A percentile compares a stretch with the other conserved stretches of the same genome.
Evolutionary conservation across 768 basidiomycete genomes (phyloP).

Genomic region (Butyriboletus loyo): DNA sequence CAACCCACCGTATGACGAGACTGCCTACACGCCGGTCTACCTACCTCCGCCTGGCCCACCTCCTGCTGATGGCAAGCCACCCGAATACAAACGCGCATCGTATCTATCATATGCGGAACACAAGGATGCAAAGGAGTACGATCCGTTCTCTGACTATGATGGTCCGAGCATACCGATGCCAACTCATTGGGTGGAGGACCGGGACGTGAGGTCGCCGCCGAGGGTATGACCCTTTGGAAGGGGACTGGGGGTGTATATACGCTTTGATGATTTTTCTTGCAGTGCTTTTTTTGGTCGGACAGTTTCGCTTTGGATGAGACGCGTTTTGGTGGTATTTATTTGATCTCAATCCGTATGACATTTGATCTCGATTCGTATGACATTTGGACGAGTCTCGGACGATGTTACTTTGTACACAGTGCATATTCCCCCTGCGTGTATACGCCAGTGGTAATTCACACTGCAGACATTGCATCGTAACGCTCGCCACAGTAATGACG

Average conservation of each 20-base stretch:
- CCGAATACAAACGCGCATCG: conserved; percentile 43
- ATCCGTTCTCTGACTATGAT: conserved; percentile 58
- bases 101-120: conserved; percentile 28
- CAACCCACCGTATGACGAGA: conserved; percentile 51
- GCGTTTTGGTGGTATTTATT: too few relatives aligned
- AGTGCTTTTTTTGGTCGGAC: neutral
- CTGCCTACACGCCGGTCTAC: conserved; percentile 34
- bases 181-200: conserved; percentile 38
- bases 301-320: too few relatives aligned
- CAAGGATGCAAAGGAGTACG: conserved; percentile 39
- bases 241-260: neutral
- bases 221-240: conserved; percentile 5
- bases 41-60: conserved; percentile 53
- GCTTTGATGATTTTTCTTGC: neutral
- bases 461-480: too few relatives aligned
- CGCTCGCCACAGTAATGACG: too few relatives aligned
- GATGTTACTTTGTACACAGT: too few relatives aligned
- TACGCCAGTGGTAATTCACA: too few relatives aligned
- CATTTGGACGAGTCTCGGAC: too few relatives aligned
- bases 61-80: conserved; percentile 45
- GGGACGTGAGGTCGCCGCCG: conserved; percentile 35
- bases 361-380: too few relatives aligned
- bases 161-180: conserved; percentile 33
- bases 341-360: too few relatives aligned
- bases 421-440: too few relatives aligned